Percentiles rank a stretch among this genome's conserved stretches.
phyloP scores from a whole-genome alignment of 2,329 filamentous ascomycete genomes.

The Cytospora piceicola region DNA sequence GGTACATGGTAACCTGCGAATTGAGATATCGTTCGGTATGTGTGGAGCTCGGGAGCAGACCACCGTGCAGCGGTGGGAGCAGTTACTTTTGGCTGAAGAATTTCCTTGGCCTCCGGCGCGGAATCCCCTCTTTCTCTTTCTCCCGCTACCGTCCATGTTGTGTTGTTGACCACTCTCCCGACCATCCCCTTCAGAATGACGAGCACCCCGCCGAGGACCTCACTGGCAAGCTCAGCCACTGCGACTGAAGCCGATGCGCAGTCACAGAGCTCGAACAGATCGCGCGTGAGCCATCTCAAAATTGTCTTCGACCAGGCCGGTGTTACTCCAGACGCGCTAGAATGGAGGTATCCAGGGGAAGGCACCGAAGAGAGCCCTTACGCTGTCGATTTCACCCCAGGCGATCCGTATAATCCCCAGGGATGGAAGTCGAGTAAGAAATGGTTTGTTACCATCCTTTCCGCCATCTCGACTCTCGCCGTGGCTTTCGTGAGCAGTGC shows the following conservation, averaged over 20 bases:
- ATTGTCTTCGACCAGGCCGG: constrained; percentile 62
- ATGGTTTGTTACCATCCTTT: constrained; percentile 66
- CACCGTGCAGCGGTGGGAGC: constrained; percentile 13
- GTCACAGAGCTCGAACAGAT: constrained; percentile 39
- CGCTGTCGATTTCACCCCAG: constrained; percentile 67
- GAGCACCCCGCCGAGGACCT: constrained; percentile 22
- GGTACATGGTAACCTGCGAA: constrained; percentile 9
- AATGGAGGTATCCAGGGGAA: constrained; percentile 59
- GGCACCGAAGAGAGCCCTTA: constrained; percentile 72
- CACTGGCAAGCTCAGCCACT: constrained; percentile 38
- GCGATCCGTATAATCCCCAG: constrained; percentile 71
- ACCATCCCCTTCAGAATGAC: constrained; percentile 22
- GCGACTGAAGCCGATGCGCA: constrained; percentile 48
- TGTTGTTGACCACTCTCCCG: constrained; percentile 8
- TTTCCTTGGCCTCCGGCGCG: neutral
- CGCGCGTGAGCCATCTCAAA: constrained; percentile 50
- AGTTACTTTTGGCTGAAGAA: constrained; percentile 8
- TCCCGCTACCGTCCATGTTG: constrained; percentile 1
- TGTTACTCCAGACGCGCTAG: constrained; percentile 59
- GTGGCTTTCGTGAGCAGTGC: constrained; percentile 73
- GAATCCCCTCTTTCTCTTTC: neutral
- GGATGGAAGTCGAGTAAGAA: constrained; percentile 60
- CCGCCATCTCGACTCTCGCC: constrained; percentile 68
- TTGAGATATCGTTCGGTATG: constrained; percentile 18
- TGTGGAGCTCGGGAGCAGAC: constrained; percentile 8